Evolutionary conservation across 2,329 filamentous ascomycete species (phyloP).

Genomic region (Penicillium sp.): DNA sequence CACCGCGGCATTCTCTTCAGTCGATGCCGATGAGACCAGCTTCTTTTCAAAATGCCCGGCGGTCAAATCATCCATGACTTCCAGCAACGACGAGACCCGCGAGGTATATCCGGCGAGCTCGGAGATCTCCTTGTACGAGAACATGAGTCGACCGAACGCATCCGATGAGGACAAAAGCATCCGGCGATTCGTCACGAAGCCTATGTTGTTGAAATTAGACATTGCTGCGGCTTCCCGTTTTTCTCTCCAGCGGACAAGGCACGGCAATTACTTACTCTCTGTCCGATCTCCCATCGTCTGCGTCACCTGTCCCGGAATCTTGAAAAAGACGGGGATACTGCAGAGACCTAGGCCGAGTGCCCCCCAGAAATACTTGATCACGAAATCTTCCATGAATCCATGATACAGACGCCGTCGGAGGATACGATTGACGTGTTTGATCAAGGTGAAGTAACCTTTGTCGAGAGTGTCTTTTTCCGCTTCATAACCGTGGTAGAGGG

Average conservation of each 20-base stretch:
- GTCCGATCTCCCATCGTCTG: constrained; percentile 50
- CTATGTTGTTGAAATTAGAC: constrained; percentile 28
- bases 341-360: constrained; percentile 86
- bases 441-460: constrained; percentile 97
- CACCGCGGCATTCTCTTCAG: constrained; percentile 73
- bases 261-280: constrained; percentile 44
- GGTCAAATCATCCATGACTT: constrained; percentile 91
- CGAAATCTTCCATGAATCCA: constrained; percentile 99
- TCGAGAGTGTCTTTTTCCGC: constrained; percentile 94
- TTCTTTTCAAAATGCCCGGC: constrained; percentile 93
- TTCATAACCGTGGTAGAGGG: constrained; percentile 83
- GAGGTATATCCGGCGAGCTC: constrained; percentile 94
- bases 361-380: constrained; percentile 99
- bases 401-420: constrained; percentile 86
- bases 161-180: constrained; percentile 91
- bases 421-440: constrained; percentile 98
- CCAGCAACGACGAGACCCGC: constrained; percentile 78
- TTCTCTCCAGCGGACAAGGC: neutral
- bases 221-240: neutral
- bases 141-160: constrained; percentile 93
- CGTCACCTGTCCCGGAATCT: constrained; percentile 65
- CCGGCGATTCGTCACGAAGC: constrained; percentile 87
- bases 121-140: constrained; percentile 95
- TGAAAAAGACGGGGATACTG: constrained; percentile 93
- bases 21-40: constrained; percentile 80